Evolutionary conservation across 2,329 filamentous ascomycete species (phyloP), one percentile per base, ranked within the genome.

Genomic region (Pyrenophora graminea): DNA sequence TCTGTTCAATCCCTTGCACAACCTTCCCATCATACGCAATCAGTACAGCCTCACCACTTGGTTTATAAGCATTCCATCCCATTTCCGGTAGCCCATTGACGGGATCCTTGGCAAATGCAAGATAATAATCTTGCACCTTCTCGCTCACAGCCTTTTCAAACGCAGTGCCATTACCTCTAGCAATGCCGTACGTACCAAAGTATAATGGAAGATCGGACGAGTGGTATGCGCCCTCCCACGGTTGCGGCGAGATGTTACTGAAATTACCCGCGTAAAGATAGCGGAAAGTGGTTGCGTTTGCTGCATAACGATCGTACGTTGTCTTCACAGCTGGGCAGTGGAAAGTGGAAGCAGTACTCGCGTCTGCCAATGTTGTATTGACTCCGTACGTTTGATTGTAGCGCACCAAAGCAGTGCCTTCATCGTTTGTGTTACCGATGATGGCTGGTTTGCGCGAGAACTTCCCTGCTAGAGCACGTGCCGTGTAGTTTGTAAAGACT

Each of bases 251-350:
- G 19, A 73, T 66, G 52, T 74, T 73, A 42, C 56, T 64, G 42
- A 72, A 73, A 44, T 72, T 72, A 1, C 72, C 73, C 4, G 58
- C 64, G 39, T 72, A 76, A 10, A 71, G 61, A 43, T 73, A 76
- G 40, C 73, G 69, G 55, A 70, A 75, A 0, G 72, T 74, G 0
- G 61, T 50, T 0, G 67, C 51, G 30, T 59, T 62, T 9, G 56
- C 51, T 2, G 55, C 48, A 27, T 61, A 62, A 4, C 74, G 63
- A 18, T 62, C 49, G 3, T 60, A 46, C 3, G 64, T 68, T 6
- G 66, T 68, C 21, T 70, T 59, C 9, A 62, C 62, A 2, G 56
- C 48, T 0, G 70, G 64, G 43, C 72, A 75, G 39, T 70, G 55
- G 56, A 74, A 68, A 8, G 51, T 48, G 17, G 39, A 39, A 1